Evolutionary conservation across 2,329 filamentous ascomycete genomes (phyloP), one percentile per base, ranked within the genome.

Genomic region (Hirsutella thompsonii): DNA sequence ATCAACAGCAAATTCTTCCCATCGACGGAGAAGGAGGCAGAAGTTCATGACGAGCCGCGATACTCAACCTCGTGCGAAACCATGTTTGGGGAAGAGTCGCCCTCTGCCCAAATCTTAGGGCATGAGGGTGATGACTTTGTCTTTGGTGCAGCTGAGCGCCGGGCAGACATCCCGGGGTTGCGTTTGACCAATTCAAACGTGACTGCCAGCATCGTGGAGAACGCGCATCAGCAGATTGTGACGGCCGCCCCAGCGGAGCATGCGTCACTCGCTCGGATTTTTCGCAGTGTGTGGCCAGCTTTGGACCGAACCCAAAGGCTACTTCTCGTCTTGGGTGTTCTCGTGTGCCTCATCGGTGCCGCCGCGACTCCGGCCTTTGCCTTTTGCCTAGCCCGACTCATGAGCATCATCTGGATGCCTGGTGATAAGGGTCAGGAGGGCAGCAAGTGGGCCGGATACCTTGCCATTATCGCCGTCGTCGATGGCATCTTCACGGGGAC

Each of bases 301-400:
- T 62, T 94, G 1, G 61, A 65, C 1, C 53, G 50, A 39, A 60
- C 47, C 6, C 67, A 79, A 11, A 74, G 72, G 2, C 2, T 72
- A 0, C 56, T 74, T 11, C 61, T 93, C 1, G 21, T 81, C 0
- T 41, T 73, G 2, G 85, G 79, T 2, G 60, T 86, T 9, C n/a
- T 73, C 0, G 68, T 72, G 36, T 77, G 81, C 23, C 51, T 82
- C 1, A 50, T 81, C 0, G 78, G 84, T 37, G 81, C 84, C 3
- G 74, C 69, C 3, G 69, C 74, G 20, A 83, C 81, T 0, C 84
- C 88, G 0, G 64, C 76, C 0, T 95, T 95, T 51, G 81, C 86
- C 0, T 87, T 74, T 55, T 67, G 83, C 8, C 79, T 94, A 39
- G 76, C 86, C 0, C 75, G 80, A 42, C 70, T 95, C 0, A 69